Evolutionary conservation across 768 basidiomycete genomes (phyloP), one percentile per base, ranked within the genome.

Genomic region (Leccinellum albellum): DNA sequence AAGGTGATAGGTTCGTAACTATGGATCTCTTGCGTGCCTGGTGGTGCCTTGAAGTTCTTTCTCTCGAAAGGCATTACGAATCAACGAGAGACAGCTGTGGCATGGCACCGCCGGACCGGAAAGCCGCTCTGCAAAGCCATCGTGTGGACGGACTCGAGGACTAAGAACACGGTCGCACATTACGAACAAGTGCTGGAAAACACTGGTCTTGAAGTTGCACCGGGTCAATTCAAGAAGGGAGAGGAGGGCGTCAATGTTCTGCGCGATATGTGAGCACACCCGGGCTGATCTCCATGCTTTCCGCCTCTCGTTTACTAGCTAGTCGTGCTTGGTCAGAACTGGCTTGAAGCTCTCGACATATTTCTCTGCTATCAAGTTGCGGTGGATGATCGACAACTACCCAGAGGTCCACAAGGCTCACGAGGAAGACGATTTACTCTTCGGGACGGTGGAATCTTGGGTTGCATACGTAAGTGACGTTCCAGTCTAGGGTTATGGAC

Each of bases 381-480:
- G 90, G 46, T 99, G 96, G 96, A 93, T 99, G 89, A 84, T 96
- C 59, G 90, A 96, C 70, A 85, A 98, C 68, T 74, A 88, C 66
- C 78, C 81, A 4, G 83, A 85, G 29, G 93, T 98, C 54, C 73
- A 79, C 32, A 78, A 82, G 44, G 95, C 97, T 0, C 87, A 94
- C 67, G 84, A 88, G 37, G 74, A 82, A 35, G 92, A 93, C 71
- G 82, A 91, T 58, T 80, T 98, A 13, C 75, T 87, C 21, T 94
- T 98, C 66, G 97, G 97, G 23, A 99, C 97, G 2, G 88, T 99
- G 52, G 97, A 99, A 73, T 94, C 92, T 29, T 99, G 96, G 96
- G 82, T 99, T 47, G 83, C 86, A 64, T 98, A 94, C 72, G 93
- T 94, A 67, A 53, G 70, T 61, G 20, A 26, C n/a, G 1, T 21